phyloP scores from a whole-genome alignment of 805 yeast species.

The Cyberlindnera americana region DNA sequence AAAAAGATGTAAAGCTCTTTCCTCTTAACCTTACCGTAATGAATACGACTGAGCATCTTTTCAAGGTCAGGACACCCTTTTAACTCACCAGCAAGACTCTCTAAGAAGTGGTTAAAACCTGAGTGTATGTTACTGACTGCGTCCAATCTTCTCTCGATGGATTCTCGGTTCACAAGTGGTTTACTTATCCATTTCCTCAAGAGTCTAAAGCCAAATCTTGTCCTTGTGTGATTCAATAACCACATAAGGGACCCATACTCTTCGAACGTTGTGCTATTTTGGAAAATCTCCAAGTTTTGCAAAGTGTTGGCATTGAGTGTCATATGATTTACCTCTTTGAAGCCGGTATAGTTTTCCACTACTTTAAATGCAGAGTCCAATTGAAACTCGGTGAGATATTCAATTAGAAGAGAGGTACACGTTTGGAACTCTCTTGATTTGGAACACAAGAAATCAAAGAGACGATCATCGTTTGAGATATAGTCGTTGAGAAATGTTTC shows the following conservation, averaged over 20 bases:
- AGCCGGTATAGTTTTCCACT: conserved; percentile 47
- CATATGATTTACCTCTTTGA: conserved; percentile 45
- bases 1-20: conserved; percentile 58
- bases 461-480: conserved; percentile 10
- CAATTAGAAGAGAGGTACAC: conserved; percentile 44
- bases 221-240: conserved; percentile 76
- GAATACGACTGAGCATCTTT: conserved; percentile 51
- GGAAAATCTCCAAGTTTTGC: conserved; percentile 69
- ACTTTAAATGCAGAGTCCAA: conserved; percentile 55
- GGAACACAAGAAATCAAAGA: conserved; percentile 29
- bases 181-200: conserved; percentile 68
- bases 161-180: conserved; percentile 57
- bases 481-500: conserved; percentile 16
- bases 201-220: conserved; percentile 69
- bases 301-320: conserved; percentile 64
- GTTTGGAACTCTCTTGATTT: conserved; percentile 27
- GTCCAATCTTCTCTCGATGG: conserved; percentile 57
- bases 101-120: conserved; percentile 37
- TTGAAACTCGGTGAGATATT: conserved; percentile 60
- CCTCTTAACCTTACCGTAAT: conserved; percentile 55
- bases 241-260: conserved; percentile 71
- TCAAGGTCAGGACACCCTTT: conserved; percentile 53
- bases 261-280: conserved; percentile 53
- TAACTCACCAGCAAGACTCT: conserved; percentile 32
- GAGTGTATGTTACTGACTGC: conserved; percentile 52